Evolutionary conservation across 2,329 filamentous ascomycete genomes (phyloP), one percentile per base, ranked within the genome.

Genomic region (Sclerotinia trifoliorum): DNA sequence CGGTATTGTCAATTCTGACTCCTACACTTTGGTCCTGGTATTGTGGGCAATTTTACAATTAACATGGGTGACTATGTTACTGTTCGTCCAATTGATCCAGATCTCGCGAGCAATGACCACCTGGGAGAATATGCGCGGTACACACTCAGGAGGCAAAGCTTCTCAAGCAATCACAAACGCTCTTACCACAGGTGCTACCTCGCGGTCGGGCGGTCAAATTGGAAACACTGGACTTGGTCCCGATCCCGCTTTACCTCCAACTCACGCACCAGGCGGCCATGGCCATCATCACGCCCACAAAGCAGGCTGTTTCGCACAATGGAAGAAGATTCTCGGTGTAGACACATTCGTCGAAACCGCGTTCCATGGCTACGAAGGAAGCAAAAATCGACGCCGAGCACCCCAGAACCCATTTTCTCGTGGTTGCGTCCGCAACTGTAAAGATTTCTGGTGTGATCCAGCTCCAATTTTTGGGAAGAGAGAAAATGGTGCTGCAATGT

Each of bases 11-110:
- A 91, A 92, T 75, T 87, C 90, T 63, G 94, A 98, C 77, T 84
- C 92, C 0, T 97, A 94, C 78, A 94, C 92, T 1, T 85, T 97
- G 35, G 82, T 96, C 15, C 83, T 97, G 26, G 86, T 86, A 17
- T 80, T 92, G 39, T 99, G 95, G 95, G 86, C 86, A 8, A 85
- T 86, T 2, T 82, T 97, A 55, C 96, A 99, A 79, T 85, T 97
- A 44, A 90, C 92, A 26, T 99, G 95, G 95, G 92, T 98, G 3
- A 89, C 90, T n/a, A 98, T 99, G 94, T 88, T 99, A 46, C 85
- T 97, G 69, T 90, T 93, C 72, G 96, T 98, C 6, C 96, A 99
- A 78, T 88, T 97, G 64, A 85, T 97, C 63, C 95, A 99, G 78
- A 90, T 99, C 64, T 91, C 93, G 0, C 89, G 93, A 70, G 96